Evolutionary conservation across 495 filamentous ascomycete species (phyloP).

Genomic region (Aspergillus bridgeri): DNA sequence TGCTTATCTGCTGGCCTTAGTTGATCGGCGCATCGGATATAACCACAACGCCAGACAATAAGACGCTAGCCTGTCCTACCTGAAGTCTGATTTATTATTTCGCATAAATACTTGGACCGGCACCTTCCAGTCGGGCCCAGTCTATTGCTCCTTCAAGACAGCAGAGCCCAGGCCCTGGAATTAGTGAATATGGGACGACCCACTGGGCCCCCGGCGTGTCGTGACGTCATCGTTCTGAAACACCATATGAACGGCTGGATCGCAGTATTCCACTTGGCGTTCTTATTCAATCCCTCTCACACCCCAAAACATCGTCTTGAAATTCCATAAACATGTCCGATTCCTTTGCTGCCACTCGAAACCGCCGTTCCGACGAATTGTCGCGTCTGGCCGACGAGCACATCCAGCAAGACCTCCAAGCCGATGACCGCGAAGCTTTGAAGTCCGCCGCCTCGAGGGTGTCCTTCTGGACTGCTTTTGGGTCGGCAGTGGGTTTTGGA

Average conservation of each 20-base stretch:
- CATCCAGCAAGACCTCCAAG: constrained; percentile 56
- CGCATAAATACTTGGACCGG: too few species aligned
- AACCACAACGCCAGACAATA: too few species aligned
- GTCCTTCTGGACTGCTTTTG: constrained; percentile 51
- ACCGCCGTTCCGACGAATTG: constrained; percentile 50
- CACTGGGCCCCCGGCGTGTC: background rate
- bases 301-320: background rate
- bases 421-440: constrained; percentile 57
- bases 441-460: constrained; percentile 50
- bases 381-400: constrained; percentile 59
- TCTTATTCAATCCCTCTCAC: background rate
- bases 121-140: too few species aligned
- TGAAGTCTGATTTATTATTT: too few species aligned
- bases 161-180: background rate
- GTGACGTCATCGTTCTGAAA: background rate
- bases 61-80: too few species aligned
- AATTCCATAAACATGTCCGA: constrained; percentile 33
- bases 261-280: background rate
- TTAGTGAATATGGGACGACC: background rate
- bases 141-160: too few species aligned
- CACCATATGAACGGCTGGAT: background rate
- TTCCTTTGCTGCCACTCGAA: constrained; percentile 55
- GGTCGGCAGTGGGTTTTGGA: constrained; percentile 56
- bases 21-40: too few species aligned
- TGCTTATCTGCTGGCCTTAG: too few species aligned